Evolutionary conservation across 2,329 filamentous ascomycete genomes (phyloP), one percentile per base, ranked within the genome.

Genomic region (Dothidotthia symphoricarpi): DNA sequence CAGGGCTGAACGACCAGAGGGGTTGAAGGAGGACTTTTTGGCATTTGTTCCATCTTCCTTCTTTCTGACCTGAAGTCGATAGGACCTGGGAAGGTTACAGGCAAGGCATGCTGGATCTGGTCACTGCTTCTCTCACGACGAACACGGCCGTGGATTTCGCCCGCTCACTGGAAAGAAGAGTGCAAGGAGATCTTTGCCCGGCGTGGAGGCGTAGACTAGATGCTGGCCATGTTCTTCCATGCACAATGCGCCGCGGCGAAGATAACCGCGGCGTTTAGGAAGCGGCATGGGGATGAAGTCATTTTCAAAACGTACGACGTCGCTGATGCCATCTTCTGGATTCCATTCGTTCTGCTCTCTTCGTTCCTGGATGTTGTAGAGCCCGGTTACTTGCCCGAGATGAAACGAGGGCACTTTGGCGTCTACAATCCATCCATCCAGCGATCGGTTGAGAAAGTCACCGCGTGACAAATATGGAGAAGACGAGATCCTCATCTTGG

Each of bases 401-500:
- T 57, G 24, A 61, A 54, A 31, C 43, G 41, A 16, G 60, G 56
- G 0, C 47, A 51, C 28, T 66, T 57, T 35, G 60, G 61, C 10
- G 49, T 25, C 1, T 67, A 67, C 43, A 31, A 64, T 31, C 53
- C 59, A 1, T 50, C 47, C n/a, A n/a, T n/a, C n/a, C n/a, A n/a
- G n/a, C n/a, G n/a, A n/a, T n/a, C n/a, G n/a, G n/a, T n/a, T n/a
- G n/a, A n/a, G n/a, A n/a, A n/a, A n/a, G n/a, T n/a, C n/a, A n/a
- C n/a, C n/a, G n/a, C n/a, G n/a, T n/a, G n/a, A n/a, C n/a, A n/a
- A n/a, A n/a, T n/a, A n/a, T n/a, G n/a, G n/a, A n/a, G 63, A 69
- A 47, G 63, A 68, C 43, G 63, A 61, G 31, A 55, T 60, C 24
- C 43, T 69, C 12, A 39, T 68, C 14, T 37, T 61, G 9, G 39